Evolutionary conservation across 306 rosid genomes (phyloP), one percentile per base, ranked within the genome.

Genomic region (Cucurbita ficifolia): DNA sequence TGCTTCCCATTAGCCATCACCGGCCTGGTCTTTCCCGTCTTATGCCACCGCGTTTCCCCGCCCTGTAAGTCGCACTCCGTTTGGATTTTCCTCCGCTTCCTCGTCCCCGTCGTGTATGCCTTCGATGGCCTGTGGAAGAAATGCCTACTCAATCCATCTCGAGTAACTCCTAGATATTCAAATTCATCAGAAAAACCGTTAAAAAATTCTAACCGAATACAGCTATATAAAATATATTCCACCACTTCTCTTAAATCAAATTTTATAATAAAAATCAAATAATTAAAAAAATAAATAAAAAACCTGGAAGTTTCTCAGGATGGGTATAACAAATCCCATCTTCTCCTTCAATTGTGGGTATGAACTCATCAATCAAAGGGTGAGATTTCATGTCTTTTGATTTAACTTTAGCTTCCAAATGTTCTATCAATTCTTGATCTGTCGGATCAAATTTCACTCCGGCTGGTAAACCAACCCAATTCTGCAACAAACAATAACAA

Each of bases 361-460:
- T 95, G 83, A 95, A 95, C 78, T 89, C 99, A 82, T 95, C 99
- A 8, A 95, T 95, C 88, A 95, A 78, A 78, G 99, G 99, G 81
- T 95, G 99, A 78, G 99, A 89, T 79, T 84, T 94, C 82, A 80
- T 84, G 76, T 87, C 86, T 82, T 84, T 91, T 46, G 88, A 80
- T 75, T 91, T 94, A 1, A 91, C 99, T 77, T 95, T 95, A 50
- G 99, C 99, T 85, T 95, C 99, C 4, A 95, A 92, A 74, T 95
- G 99, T 87, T 95, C 96, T 40, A 95, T 89, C 65, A 95, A 84
- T 85, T 95, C 99, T 85, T 95, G 99, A 79, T 95, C 99, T 7
- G 99, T 95, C 50, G 99, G 98, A 80, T 94, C 98, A 78, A 94
- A 94, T 79, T 91, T 93, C 84, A 93, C 98, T 78, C 98, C 98